Conservation (phyloP, 768 basidiomycete genomes). For the Boletellus emodensis region DNA sequence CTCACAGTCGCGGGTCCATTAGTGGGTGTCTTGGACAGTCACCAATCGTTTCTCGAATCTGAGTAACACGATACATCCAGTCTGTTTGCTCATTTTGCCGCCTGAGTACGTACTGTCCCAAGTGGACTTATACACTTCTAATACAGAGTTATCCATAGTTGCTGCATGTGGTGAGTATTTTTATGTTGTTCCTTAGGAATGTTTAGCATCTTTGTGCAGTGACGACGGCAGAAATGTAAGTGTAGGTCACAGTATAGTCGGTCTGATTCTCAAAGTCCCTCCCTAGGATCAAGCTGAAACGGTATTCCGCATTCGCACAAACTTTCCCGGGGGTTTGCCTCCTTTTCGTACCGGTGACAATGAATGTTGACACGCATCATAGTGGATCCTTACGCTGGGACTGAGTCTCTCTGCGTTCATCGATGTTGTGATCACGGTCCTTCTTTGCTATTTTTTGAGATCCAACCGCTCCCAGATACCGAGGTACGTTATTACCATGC, state of each 20-base stretch:
- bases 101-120: constrained; percentile 8
- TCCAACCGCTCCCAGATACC: constrained; percentile 35
- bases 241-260: neutral
- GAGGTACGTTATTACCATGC: constrained; percentile 23
- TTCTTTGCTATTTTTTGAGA: constrained; percentile 41
- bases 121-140: neutral
- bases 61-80: constrained; percentile 4
- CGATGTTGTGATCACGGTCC: constrained; percentile 44
- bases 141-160: constrained; percentile 2
- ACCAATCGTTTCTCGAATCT: neutral
- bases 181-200: neutral
- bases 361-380: neutral
- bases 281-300: constrained; percentile 14
- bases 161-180: constrained; percentile 17
- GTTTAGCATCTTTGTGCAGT: constrained; percentile 7
- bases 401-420: constrained; percentile 42
- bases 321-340: constrained; percentile 11
- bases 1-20: constrained; percentile 13
- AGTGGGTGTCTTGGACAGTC: constrained; percentile 5
- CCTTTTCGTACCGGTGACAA: neutral
- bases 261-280: neutral
- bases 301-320: constrained; percentile 5
- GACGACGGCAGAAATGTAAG: constrained; percentile 21
- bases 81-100: constrained; percentile 14
- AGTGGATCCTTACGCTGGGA: constrained; percentile 48